phyloP scores from a whole-genome alignment of 1,284 basidiomycete genomes.

The Irpex sp. region DNA sequence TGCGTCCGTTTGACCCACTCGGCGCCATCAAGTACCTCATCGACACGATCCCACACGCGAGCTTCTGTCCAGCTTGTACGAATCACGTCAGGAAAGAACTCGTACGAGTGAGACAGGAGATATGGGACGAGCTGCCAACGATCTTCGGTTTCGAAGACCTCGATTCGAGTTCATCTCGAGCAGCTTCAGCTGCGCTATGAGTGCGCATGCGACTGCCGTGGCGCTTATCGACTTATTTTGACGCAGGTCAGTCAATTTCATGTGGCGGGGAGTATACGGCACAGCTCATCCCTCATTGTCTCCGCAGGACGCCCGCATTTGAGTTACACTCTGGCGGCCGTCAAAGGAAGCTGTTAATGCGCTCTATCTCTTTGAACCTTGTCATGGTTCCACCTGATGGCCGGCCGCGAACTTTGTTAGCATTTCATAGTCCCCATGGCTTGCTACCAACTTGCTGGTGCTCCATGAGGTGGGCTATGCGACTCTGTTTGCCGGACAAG shows the following conservation, averaged over 20 bases:
- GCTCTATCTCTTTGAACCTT: neutral
- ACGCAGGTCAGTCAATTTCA: neutral
- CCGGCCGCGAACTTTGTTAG: neutral
- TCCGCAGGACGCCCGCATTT: neutral
- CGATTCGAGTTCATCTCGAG: neutral
- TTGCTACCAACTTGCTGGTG: neutral
- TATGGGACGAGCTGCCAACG: slow-evolving; percentile 11
- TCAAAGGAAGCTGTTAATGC: neutral
- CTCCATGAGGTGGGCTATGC: neutral
- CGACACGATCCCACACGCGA: slow-evolving; percentile 4
- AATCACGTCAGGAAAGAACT: slow-evolving; percentile 8
- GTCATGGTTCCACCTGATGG: neutral
- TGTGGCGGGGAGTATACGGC: neutral
- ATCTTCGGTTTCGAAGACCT: slow-evolving; percentile 1
- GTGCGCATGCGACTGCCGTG: slow-evolving; percentile 16
- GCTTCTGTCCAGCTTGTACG: slow-evolving; percentile 6
- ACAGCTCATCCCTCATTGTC: neutral
- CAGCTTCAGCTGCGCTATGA: slow-evolving; percentile 15
- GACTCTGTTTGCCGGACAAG: neutral
- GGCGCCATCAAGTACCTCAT: slow-evolving; percentile 7
- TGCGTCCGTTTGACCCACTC: slow-evolving; percentile 11
- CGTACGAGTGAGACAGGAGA: slow-evolving; percentile 9
- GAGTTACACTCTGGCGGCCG: neutral
- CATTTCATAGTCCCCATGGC: neutral
- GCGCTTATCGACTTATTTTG: neutral